These are phyloP conservation scores for Wickerhamomyces canadensis DNA, from an alignment of 805 yeast species.

Conservation along the genomic window DNA sequence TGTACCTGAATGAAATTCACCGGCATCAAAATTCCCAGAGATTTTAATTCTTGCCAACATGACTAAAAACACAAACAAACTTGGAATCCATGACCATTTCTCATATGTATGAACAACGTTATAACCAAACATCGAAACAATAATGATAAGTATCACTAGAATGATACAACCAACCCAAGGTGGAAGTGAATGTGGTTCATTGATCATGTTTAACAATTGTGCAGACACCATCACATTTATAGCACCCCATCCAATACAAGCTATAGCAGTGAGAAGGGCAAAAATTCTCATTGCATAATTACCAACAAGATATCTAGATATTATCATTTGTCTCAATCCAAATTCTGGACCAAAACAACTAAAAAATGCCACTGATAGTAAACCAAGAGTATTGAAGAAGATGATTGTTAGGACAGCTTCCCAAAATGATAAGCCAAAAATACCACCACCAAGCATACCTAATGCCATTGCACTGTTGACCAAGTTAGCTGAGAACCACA, in stretches of 20 bases:
- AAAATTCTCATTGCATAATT: constrained; percentile 69
- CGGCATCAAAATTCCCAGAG: constrained; percentile 57
- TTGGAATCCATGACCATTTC: constrained; percentile 87
- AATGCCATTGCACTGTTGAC: constrained; percentile 81
- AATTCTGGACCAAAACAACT: constrained; percentile 78
- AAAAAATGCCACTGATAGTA: constrained; percentile 73
- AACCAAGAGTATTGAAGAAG: constrained; percentile 71
- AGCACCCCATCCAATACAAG: constrained; percentile 95
- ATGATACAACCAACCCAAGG: constrained; percentile 89
- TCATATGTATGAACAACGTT: constrained; percentile 75
- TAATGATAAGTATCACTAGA: constrained; percentile 57
- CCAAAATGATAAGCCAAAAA: constrained; percentile 69
- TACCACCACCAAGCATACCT: constrained; percentile 65
- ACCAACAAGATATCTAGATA: constrained; percentile 77
- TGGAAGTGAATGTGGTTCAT: constrained; percentile 54
- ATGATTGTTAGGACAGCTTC: constrained; percentile 61
- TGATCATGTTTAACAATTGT: constrained; percentile 72
- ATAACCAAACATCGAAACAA: constrained; percentile 82
- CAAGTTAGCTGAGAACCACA: constrained; percentile 91
- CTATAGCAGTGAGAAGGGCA: constrained; percentile 69
- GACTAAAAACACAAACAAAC: constrained; percentile 63
- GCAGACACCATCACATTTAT: constrained; percentile 89
- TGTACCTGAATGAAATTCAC: constrained; percentile 46
- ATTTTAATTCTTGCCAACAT: constrained; percentile 72
- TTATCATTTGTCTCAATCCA: constrained; percentile 84